Percentiles rank a stretch among this genome's conserved stretches.
phyloP scores from a whole-genome alignment of 2,329 filamentous ascomycete genomes.

The Beauveria pseudobassiana region DNA sequence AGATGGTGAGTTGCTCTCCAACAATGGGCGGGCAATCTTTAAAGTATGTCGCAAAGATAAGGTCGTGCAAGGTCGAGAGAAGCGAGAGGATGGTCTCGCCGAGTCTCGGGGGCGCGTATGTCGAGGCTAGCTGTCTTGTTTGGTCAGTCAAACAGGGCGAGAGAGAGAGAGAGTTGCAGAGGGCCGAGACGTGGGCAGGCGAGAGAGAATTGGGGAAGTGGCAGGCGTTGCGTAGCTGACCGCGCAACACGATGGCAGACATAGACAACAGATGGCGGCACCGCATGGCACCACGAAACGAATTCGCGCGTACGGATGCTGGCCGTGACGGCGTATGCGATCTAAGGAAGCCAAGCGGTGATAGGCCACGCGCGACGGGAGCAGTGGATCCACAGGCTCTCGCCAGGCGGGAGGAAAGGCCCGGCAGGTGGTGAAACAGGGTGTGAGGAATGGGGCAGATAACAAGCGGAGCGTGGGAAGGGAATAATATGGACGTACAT shows the following conservation, averaged over 20 bases:
- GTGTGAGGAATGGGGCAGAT: slow-evolving; percentile 3
- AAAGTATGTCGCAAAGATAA: not conserved
- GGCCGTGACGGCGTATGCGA: not conserved
- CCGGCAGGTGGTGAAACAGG: not conserved
- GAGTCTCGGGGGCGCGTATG: not conserved
- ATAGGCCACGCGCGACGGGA: not conserved
- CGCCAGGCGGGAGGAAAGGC: slow-evolving; percentile 3
- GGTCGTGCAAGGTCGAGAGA: slow-evolving; percentile 1
- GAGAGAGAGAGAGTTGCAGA: not conserved
- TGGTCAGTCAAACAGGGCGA: slow-evolving; percentile 1
- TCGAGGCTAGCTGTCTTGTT: slow-evolving; percentile 5
- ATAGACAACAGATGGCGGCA: not conserved
- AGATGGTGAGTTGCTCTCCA: slow-evolving; percentile 5
- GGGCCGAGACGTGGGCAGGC: not conserved
- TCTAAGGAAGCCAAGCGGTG: not conserved
- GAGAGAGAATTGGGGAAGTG: not conserved
- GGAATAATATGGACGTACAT: not conserved
- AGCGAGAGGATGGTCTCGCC: not conserved
- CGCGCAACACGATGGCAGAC: not conserved
- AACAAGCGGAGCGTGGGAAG: not conserved
- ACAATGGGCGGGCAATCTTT: not conserved
- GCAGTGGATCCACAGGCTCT: slow-evolving; percentile 3
- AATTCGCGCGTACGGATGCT: slow-evolving; percentile 2
- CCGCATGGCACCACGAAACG: not conserved
- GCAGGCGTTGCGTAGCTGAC: slow-evolving; percentile 1